These are phyloP conservation scores for Thuidium tamariscinum DNA, from an alignment of 225 moss, liverwort and hornwort species.

Conservation along the genomic window DNA sequence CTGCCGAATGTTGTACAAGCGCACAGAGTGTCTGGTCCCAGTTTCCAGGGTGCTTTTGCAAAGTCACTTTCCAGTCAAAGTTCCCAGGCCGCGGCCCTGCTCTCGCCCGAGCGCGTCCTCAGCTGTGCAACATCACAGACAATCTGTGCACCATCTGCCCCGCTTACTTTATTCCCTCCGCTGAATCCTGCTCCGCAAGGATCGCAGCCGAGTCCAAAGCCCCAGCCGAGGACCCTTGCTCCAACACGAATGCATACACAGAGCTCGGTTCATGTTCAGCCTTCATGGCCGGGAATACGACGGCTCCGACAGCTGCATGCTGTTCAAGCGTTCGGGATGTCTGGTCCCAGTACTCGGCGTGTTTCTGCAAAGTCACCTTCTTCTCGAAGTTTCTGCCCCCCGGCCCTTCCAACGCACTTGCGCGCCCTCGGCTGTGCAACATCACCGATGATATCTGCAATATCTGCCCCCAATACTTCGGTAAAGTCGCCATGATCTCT, in stretches of 20 bases:
- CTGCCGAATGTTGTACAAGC: constrained; percentile 5
- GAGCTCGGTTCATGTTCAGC: neutral
- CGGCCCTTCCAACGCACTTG: neutral
- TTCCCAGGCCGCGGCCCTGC: neutral
- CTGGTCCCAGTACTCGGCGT: neutral
- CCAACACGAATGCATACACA: neutral
- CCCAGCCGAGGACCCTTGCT: neutral
- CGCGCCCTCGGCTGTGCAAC: neutral
- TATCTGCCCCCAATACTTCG: neutral
- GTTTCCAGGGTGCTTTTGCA: constrained; percentile 21
- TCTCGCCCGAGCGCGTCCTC: constrained; percentile 6
- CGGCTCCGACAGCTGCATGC: neutral
- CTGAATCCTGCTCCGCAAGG: neutral
- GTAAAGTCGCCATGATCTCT: neutral
- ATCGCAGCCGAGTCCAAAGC: neutral
- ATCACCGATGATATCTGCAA: constrained; percentile 3
- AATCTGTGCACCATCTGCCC: constrained; percentile 19
- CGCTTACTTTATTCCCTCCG: neutral
- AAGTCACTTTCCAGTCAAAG: constrained; percentile 24
- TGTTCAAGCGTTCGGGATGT: neutral
- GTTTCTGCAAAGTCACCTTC: constrained; percentile 38
- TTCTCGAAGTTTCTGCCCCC: neutral
- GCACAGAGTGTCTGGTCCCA: neutral
- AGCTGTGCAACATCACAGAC: constrained; percentile 22
- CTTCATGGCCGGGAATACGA: neutral